Evolutionary conservation across 345 rosid species (phyloP), one percentile per base, ranked within the genome.

Genomic region (Garcia nutans): DNA sequence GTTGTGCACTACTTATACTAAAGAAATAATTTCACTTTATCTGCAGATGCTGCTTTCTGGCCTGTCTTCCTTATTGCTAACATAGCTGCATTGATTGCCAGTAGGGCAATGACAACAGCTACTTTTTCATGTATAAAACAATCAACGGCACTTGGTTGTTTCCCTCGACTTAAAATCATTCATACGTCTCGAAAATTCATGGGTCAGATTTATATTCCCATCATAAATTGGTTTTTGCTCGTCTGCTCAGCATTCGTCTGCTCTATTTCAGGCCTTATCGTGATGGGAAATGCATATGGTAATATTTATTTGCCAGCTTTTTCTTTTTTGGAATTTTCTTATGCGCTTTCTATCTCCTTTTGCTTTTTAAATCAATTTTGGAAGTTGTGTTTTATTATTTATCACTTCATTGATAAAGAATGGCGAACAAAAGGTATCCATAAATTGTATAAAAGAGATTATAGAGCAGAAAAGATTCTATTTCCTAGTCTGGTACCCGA

Each of bases 201-300:
- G 97, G 99, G 99, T 57, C 98, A 96, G 86, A 93, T 96, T 54
- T 96, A 96, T 82, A 96, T 96, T 85, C 99, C 99, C n/a, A 98
- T 94, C 82, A 82, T 96, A 63, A 96, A 96, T 84, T 96, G 99
- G 99, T 96, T 96, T 87, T 80, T 96, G 88, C 91, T 96, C 83
- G 87, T 87, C 66, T 92, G 97, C 82, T 74, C 93, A 88, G 85
- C 90, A 78, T 82, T 92, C 22, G 91, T 96, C 83, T 90, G 90
- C 87, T 83, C 92, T 66, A 89, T 92, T 78, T 83, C 98, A 78
- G 91, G 94, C 89, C 87, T 87, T 71, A 86, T 88, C 4, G 98
- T 93, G 87, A 88, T 93, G 78, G 98, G 99, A 88, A 96, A 96
- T 87, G 99, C 99, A 45, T 96, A 96, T 70, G 99, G 97, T 96